Evolutionary conservation across 371 early-diverging fungal genomes (phyloP), one percentile per base, ranked within the genome.

Genomic region (Coemansia sp.): DNA sequence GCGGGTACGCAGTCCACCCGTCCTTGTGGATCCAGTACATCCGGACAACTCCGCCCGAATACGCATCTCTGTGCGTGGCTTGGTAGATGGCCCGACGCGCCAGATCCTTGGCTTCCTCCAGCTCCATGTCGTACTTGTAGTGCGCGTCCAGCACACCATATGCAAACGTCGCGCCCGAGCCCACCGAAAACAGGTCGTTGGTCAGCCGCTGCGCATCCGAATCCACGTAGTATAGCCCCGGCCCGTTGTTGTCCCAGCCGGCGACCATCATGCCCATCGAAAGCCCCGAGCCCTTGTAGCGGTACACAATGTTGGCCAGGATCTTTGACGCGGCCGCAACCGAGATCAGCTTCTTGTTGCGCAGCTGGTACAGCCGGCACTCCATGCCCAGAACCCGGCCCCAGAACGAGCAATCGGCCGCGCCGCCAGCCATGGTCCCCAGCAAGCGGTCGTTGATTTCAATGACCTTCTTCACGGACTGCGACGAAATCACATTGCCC

Each of bases 361-460:
- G 86, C 57, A 99, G 85, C 83, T 99, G 99, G 76, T 97, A 94
- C 62, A 94, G 80, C 79, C 95, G 80, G 84, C 98, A 99, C 63
- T 96, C 88, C 70, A 95, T 85, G 14, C 99, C 99, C 67, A 99
- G 89, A 70, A 96, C 93, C 58, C 99, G 92, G 79, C 99, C 99
- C 99, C 99, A 99, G 82, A 90, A 99, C 55, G 89, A 90, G 85
- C 99, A 99, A 80, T 99, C 99, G n/a, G 99, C 99, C 32, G 99
- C 99, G 82, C 99, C 99, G 65, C 99, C 99, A 42, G 99, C 99
- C 98, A 99, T 97, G 30, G 99, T 99, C 49, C 99, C 99, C 64
- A 99, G 85, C 54, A 99, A 83, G 80, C 96, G 96, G 45, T 96
- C 96, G 81, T 99, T 99, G 75, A 99, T 98, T 80, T 99, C 98